These are phyloP conservation scores for Hysterium pulicare DNA, from an alignment of 2,329 filamentous ascomycete genomes.

Conservation along the genomic window DNA sequence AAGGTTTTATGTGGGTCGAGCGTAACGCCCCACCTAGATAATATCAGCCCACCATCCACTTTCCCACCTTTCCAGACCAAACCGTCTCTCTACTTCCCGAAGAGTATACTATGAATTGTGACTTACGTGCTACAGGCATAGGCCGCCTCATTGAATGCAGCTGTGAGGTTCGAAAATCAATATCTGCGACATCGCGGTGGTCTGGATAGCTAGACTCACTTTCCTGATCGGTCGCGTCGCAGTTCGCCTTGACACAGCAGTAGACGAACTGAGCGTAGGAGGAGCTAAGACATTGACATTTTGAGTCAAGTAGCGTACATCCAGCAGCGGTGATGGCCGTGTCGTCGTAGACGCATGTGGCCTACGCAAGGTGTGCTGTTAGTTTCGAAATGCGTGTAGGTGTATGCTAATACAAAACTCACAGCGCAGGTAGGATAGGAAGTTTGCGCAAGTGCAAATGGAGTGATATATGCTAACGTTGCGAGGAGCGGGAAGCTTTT, in stretches of 20 bases:
- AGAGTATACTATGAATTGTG: neutral
- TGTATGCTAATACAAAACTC: neutral
- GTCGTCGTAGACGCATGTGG: neutral
- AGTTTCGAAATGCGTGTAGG: neutral
- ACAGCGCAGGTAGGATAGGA: conserved; percentile 1
- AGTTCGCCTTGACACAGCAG: neutral
- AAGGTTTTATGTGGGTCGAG: neutral
- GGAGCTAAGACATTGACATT: neutral
- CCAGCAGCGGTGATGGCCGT: neutral
- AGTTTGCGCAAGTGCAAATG: neutral
- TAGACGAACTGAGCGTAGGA: neutral
- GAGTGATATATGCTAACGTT: neutral
- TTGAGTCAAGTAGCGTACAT: neutral
- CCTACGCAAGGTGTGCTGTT: neutral
- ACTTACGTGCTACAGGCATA: conserved; percentile 3
- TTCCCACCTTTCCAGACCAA: too few species aligned
- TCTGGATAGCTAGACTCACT: neutral
- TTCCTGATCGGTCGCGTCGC: conserved; percentile 1
- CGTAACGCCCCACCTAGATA: conserved; percentile 1
- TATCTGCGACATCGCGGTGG: neutral
- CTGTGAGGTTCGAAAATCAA: neutral
- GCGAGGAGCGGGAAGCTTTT: neutral
- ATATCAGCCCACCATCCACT: too few species aligned
- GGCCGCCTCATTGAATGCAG: neutral
- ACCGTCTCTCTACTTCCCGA: too few species aligned